Conservation (phyloP, 1,284 basidiomycete genomes). For the Leccinum holopus region DNA sequence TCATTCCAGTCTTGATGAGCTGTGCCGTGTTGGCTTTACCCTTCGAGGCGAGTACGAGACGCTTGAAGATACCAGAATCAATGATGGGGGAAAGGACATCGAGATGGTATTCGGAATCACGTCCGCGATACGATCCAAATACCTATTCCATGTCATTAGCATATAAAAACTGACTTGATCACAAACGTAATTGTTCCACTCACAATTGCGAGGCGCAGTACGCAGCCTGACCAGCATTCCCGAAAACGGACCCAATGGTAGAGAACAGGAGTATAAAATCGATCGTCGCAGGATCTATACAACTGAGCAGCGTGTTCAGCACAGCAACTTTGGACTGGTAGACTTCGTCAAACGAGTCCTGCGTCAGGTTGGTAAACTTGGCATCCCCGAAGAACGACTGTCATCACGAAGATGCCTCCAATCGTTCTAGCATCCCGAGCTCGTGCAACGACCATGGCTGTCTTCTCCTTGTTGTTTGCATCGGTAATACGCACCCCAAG, state of each 20-base stretch:
- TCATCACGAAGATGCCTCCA: slow-evolving; percentile 34
- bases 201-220: slow-evolving; percentile 33
- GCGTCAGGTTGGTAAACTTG: slow-evolving; percentile 34
- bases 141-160: slow-evolving; percentile 17
- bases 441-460: slow-evolving; percentile 21
- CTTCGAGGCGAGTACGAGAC: slow-evolving; percentile 26
- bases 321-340: slow-evolving; percentile 33
- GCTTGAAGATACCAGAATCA: slow-evolving; percentile 35
- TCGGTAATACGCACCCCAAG: slow-evolving; percentile 1
- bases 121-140: slow-evolving; percentile 32
- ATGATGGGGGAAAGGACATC: slow-evolving; percentile 37
- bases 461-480: slow-evolving; percentile 20
- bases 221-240: slow-evolving; percentile 36
- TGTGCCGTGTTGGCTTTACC: slow-evolving; percentile 32
- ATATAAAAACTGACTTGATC: background rate
- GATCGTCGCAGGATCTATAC: slow-evolving; percentile 27
- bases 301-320: slow-evolving; percentile 25
- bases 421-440: slow-evolving; percentile 21
- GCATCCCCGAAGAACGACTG: slow-evolving; percentile 34
- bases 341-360: slow-evolving; percentile 33
- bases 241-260: slow-evolving; percentile 34
- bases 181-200: background rate
- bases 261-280: slow-evolving; percentile 35
- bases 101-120: slow-evolving; percentile 32
- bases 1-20: slow-evolving; percentile 34